Percentiles rank a stretch among this genome's conserved stretches.
phyloP scores from a whole-genome alignment of 805 yeast genomes.

The Teunomyces lycoperdinae region DNA sequence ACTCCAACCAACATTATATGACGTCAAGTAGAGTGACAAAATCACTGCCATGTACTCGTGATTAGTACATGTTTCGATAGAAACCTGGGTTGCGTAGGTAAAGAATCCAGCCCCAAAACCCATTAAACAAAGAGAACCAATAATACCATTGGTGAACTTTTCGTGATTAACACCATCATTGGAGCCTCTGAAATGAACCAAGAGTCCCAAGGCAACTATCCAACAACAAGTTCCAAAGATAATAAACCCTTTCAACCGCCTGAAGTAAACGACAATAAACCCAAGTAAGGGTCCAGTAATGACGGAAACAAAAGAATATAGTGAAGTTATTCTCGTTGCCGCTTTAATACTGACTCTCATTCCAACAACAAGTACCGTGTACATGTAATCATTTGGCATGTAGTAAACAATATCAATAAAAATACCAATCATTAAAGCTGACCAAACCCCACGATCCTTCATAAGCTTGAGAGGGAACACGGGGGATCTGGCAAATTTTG shows the following conservation, averaged over 20 bases:
- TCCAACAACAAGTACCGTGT: conserved; percentile 63
- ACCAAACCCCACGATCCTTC: conserved; percentile 70
- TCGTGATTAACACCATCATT: conserved; percentile 32
- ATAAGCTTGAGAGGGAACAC: conserved; percentile 56
- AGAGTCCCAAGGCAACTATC: conserved; percentile 59
- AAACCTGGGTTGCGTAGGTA: conserved; percentile 61
- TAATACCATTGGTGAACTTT: conserved; percentile 47
- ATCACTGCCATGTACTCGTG: conserved; percentile 67
- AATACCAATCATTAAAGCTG: conserved; percentile 58
- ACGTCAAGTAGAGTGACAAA: conserved; percentile 54
- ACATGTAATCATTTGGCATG: conserved; percentile 69
- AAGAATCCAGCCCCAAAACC: conserved; percentile 77
- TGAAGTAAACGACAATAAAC: conserved; percentile 43
- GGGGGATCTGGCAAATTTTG: conserved; percentile 55
- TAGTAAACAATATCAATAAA: conserved; percentile 61
- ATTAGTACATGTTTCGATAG: conserved; percentile 54
- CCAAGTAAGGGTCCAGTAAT: conserved; percentile 60
- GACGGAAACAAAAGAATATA: conserved; percentile 65
- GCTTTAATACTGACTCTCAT: conserved; percentile 56
- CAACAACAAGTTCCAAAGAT: conserved; percentile 57
- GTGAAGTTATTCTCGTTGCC: conserved; percentile 61
- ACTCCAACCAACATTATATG: conserved; percentile 62
- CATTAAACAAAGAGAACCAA: conserved; percentile 62
- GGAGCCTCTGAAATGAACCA: conserved; percentile 54
- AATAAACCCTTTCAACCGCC: conserved; percentile 58